phyloP scores from a whole-genome alignment of 169 alveolate species.

The Cryptosporidium muris region DNA sequence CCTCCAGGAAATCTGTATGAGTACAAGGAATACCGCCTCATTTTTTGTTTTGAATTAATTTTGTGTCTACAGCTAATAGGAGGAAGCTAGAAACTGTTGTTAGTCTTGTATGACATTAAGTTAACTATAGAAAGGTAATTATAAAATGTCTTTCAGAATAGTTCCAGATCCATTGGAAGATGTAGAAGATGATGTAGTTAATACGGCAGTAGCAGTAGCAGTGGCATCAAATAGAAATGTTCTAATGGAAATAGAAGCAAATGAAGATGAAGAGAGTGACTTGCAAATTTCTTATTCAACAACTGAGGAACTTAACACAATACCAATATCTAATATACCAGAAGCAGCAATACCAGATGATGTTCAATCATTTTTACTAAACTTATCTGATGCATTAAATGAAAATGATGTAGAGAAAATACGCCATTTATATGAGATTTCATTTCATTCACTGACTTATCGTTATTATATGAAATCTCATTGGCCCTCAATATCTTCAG shows the following conservation, averaged over 20 bases:
- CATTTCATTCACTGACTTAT: conserved; percentile 28
- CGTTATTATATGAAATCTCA: conserved; percentile 51
- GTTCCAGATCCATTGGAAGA: conserved; percentile 61
- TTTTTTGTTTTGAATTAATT: no score
- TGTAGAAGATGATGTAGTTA: conserved; percentile 59
- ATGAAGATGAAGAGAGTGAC: conserved; percentile 39
- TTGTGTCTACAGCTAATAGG: no score
- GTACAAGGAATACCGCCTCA: no score
- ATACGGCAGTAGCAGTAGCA: conserved; percentile 61
- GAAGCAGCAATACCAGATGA: conserved; percentile 50
- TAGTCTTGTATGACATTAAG: no score
- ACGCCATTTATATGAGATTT: conserved; percentile 25
- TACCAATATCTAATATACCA: conserved; percentile 6
- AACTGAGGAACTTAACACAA: not conserved
- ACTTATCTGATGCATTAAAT: conserved; percentile 20
- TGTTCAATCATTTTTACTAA: conserved; percentile 39
- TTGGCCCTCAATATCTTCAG: conserved; percentile 55
- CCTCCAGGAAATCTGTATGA: no score
- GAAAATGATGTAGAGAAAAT: conserved; percentile 57
- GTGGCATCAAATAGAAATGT: conserved; percentile 43
- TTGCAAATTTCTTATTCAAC: conserved; percentile 44
- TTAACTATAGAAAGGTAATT: no score
- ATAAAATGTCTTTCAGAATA: conserved; percentile 45
- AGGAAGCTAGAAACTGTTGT: no score
- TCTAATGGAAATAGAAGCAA: conserved; percentile 17